Base-by-base conservation (phyloP, 2,329 filamentous ascomycete genomes). In the Tolypocladium nubicola region DNA sequence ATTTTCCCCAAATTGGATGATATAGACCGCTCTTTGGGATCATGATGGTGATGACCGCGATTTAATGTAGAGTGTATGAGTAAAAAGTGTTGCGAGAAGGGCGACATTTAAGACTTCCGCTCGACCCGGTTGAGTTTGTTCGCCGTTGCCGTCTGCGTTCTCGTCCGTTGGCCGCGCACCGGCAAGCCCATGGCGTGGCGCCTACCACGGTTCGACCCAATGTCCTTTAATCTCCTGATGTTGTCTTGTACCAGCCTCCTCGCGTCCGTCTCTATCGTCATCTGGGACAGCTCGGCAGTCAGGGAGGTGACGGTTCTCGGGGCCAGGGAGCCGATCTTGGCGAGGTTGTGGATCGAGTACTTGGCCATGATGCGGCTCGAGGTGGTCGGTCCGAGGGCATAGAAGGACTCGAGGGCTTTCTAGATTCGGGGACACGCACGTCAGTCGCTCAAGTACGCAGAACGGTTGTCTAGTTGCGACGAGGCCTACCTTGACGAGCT, bases 201-300 rank as follows among this genome's bases (percentile, higher is more conserved):
- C 71, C 89, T 86, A 62, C 94, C 94, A 56, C 94, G 80, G 70
- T 96, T 96, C 4, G 87, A 86, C 54, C 92, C 92, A 77, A 96
- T 97, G 66, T 97, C 92, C 70, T 88, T 89, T 71, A 99, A 68
- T 59, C 93, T 79, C 69, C 80, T 80, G 64, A 99, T 96, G 68
- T 97, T 94, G 54, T 96, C 90, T 66, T 87, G 81, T 41, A 97
- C 75, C 59, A 89, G 76, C 68, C 88, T 83, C 67, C 85, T 79
- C 62, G 95, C 79, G 67, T 97, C 92, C 71, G 88, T 96, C 73
- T 97, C 94, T 66, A 97, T 90, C 59, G 88, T 96, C 90, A 99
- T 92, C 56, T 85, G 86, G 19, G 90, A 89, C 45, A 99, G 79
- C 67, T 96, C 90, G 54, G 88, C 88, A 26, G 88, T 94, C 60